Percentiles rank a stretch among this genome's conserved stretches.
Evolutionary conservation across 164 flowering plant genomes (phyloP).

Genomic region (Macadamia tetraphylla): DNA sequence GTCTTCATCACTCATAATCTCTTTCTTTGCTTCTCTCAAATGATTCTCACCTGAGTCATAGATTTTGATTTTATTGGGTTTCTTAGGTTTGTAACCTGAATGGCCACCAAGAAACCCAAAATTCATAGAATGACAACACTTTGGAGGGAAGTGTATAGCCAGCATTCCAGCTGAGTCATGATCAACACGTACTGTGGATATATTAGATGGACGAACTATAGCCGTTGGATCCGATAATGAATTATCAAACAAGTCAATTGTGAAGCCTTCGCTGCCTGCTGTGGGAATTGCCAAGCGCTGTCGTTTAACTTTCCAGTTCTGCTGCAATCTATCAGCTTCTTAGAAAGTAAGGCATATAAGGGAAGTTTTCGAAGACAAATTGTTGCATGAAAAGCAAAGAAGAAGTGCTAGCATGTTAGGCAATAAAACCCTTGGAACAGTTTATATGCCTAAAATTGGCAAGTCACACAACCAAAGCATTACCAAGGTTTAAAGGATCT

Average conservation of each 20-base stretch:
- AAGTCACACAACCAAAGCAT: too few relatives aligned
- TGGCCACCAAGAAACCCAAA: conserved; percentile 57
- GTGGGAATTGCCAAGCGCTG: conserved; percentile 62
- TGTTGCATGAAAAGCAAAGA: not conserved
- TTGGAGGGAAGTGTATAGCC: conserved; percentile 61
- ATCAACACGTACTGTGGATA: conserved; percentile 67
- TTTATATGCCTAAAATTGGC: too few relatives aligned
- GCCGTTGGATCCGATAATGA: conserved; percentile 45
- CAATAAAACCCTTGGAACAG: too few relatives aligned
- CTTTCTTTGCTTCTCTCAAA: conserved; percentile 34
- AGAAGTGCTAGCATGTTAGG: too few relatives aligned
- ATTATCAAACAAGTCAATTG: conserved; percentile 77
- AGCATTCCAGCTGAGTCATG: conserved; percentile 90
- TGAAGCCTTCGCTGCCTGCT: conserved; percentile 78
- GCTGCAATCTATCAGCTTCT: conserved; percentile 75
- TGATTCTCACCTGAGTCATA: conserved; percentile 16
- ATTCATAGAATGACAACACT: conserved; percentile 55
- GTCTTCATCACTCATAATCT: conserved; percentile 34
- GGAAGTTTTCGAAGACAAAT: not conserved
- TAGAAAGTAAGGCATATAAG: conserved; percentile 12
- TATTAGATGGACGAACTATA: conserved; percentile 49
- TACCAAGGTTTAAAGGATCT: too few relatives aligned
- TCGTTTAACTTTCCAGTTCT: conserved; percentile 94
- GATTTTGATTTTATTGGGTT: conserved; percentile 17
- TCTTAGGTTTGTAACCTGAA: conserved; percentile 20